Conservation (phyloP, 148 eudicot species). For the Vaccinium darrowii region DNA sequence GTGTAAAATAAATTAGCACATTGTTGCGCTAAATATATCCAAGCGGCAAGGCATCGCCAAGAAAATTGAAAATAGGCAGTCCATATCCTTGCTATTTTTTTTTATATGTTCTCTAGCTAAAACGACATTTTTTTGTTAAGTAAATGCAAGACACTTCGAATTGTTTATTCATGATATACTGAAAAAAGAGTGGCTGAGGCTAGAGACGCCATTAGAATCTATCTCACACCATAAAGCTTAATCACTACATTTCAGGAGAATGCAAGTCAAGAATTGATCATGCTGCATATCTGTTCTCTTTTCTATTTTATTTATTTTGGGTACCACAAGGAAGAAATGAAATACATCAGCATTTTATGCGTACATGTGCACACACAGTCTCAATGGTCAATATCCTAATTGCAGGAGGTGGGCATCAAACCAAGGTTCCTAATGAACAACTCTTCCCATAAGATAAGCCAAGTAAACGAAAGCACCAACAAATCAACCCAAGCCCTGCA, state of each 20-base stretch:
- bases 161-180: not conserved
- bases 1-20: not conserved
- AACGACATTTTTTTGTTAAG: not conserved
- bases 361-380: not conserved
- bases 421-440: not conserved
- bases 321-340: not conserved
- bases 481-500: not conserved
- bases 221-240: not conserved
- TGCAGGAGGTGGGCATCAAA: not conserved
- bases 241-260: not conserved
- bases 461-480: not conserved
- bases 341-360: not conserved
- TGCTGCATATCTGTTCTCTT: not conserved
- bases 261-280: not conserved
- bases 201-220: not conserved
- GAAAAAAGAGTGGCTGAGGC: not conserved
- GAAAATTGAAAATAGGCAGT: not conserved
- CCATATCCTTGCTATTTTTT: not conserved
- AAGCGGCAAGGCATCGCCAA: not conserved
- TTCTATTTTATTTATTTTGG: not conserved
- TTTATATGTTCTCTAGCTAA: not conserved
- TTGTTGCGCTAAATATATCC: not conserved
- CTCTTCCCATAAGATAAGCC: slow-evolving; percentile 4
- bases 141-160: not conserved
- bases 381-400: not conserved